phyloP scores from a whole-genome alignment of 1,139 yeast species.

The Insectozyma bohioensis region DNA sequence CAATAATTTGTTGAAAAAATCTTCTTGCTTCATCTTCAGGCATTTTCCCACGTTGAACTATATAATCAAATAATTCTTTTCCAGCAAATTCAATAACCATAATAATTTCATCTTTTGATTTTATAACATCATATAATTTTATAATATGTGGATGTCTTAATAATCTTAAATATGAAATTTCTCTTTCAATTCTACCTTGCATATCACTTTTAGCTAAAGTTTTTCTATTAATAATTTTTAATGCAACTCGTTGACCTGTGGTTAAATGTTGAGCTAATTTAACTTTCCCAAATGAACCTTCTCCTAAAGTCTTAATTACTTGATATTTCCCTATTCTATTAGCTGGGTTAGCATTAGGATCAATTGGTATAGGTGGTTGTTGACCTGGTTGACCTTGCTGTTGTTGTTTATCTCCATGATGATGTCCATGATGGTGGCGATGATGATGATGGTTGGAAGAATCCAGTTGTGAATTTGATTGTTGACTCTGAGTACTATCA shows the following conservation, averaged over 20 bases:
- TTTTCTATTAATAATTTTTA: conserved; percentile 90
- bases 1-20: conserved; percentile 94
- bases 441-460: conserved; percentile 6
- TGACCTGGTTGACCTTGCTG: conserved; percentile 12
- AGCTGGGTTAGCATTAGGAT: conserved; percentile 36
- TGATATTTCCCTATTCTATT: conserved; percentile 87
- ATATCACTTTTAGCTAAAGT: conserved; percentile 93
- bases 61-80: conserved; percentile 91
- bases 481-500: not conserved
- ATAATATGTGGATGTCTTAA: conserved; percentile 96
- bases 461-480: conserved; percentile 1
- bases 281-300: conserved; percentile 97
- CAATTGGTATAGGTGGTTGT: conserved; percentile 19
- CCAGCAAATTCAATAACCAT: conserved; percentile 99
- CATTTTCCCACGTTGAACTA: conserved; percentile 94
- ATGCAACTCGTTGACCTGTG: conserved; percentile 92
- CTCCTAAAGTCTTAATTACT: conserved; percentile 91
- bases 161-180: conserved; percentile 83
- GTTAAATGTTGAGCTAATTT: conserved; percentile 91
- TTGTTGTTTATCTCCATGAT: conserved; percentile 9
- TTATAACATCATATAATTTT: conserved; percentile 93
- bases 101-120: conserved; percentile 91
- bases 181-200: conserved; percentile 97
- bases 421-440: conserved; percentile 17
- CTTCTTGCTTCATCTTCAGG: conserved; percentile 91